Evolutionary conservation across 139 green algal genomes (phyloP).

Genomic region (Limnomonas spitsbergensis): DNA sequence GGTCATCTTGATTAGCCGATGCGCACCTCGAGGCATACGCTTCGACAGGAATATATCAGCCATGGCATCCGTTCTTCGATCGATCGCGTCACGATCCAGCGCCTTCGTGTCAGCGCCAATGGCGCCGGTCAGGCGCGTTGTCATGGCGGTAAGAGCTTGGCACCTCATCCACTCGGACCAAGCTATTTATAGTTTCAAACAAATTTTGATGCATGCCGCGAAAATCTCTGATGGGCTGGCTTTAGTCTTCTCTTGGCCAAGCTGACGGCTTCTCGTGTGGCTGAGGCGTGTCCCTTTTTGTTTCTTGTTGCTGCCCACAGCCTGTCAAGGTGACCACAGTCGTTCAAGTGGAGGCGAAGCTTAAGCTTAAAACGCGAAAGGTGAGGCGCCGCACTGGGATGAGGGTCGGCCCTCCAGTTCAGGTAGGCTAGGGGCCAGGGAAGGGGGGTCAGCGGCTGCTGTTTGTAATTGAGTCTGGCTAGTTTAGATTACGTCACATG

Average conservation of each 20-base stretch:
- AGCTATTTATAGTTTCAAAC: neutral
- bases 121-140: slow-evolving; percentile 17
- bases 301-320: too few species aligned
- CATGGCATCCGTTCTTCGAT: neutral
- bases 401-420: too few species aligned
- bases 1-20: too few species aligned
- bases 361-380: slow-evolving; percentile 82
- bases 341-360: slow-evolving; percentile 41
- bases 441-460: too few species aligned
- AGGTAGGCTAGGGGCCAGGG: too few species aligned
- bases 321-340: slow-evolving; percentile 28
- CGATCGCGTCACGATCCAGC: slow-evolving; percentile 19
- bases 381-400: slow-evolving; percentile 22
- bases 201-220: neutral
- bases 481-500: neutral
- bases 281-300: neutral
- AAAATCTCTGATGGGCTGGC: neutral
- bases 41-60: too few species aligned
- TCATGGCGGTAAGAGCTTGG: slow-evolving; percentile 19
- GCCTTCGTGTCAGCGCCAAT: slow-evolving; percentile 33
- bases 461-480: too few species aligned
- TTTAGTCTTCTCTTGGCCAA: neutral
- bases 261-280: too few species aligned
- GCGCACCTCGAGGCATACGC: too few species aligned
- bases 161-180: neutral